Conservation (phyloP, 345 rosid genomes). For the Arabidopsis suecica region DNA sequence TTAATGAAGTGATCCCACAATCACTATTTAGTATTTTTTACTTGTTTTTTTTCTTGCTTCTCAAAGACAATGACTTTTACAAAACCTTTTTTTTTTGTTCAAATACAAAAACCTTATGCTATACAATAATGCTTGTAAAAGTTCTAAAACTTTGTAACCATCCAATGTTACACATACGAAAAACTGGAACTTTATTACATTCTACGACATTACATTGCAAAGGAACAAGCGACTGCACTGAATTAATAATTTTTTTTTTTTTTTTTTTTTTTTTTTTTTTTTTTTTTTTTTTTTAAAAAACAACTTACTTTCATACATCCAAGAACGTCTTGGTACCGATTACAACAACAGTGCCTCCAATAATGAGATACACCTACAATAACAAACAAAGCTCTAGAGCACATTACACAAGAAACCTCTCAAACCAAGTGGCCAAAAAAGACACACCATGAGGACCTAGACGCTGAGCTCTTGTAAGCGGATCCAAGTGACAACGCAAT, state of each 20-base stretch:
- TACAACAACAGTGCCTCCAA: no score
- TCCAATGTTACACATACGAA: constrained; percentile 2
- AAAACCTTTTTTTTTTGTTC: background rate
- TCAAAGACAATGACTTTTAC: constrained; percentile 20
- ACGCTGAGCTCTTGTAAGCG: no score
- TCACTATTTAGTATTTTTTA: constrained; percentile 11
- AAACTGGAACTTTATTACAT: background rate
- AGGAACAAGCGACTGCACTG: background rate
- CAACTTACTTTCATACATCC: no score
- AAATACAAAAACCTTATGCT: background rate
- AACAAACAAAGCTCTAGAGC: no score
- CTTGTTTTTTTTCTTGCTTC: constrained; percentile 5
- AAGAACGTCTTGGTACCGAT: no score
- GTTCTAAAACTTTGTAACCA: constrained; percentile 16
- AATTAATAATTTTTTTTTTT: background rate
- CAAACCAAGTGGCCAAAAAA: no score
- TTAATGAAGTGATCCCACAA: constrained; percentile 44
- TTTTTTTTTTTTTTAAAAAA: no score
- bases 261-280: no score
- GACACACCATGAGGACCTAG: no score
- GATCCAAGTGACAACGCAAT: no score
- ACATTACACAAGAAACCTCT: no score
- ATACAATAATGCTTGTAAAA: constrained; percentile 36
- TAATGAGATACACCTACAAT: no score
- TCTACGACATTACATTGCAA: background rate